Percentiles rank a stretch among this genome's conserved stretches.
Evolutionary conservation across 2,329 filamentous ascomycete genomes (phyloP).

Genomic region (Conoideocrella luteorostrata): DNA sequence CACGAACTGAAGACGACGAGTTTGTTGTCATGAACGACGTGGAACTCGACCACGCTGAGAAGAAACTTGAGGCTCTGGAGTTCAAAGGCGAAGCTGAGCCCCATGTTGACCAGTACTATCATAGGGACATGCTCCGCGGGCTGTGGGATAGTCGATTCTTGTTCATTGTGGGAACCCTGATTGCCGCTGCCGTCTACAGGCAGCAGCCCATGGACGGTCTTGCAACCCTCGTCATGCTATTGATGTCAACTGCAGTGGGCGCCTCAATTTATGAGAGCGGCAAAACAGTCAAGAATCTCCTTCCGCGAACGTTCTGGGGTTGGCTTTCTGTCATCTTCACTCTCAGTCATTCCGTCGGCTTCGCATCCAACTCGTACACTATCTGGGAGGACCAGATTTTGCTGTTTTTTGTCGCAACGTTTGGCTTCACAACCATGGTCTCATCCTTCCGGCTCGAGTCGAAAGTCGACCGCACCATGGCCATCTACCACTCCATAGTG

Average conservation of each 20-base stretch:
- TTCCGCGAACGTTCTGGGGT: slow-evolving; percentile 80
- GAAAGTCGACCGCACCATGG: slow-evolving; percentile 63
- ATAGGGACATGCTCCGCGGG: slow-evolving; percentile 28
- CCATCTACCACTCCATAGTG: slow-evolving; percentile 75
- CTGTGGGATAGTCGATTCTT: slow-evolving; percentile 29
- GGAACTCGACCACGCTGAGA: slow-evolving; percentile 54
- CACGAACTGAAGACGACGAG: slow-evolving; percentile 48
- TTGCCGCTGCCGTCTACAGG: slow-evolving; percentile 24
- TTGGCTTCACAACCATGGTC: slow-evolving; percentile 68
- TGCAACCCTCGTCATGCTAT: slow-evolving; percentile 31
- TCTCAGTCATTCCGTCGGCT: slow-evolving; percentile 82
- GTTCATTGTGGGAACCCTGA: slow-evolving; percentile 21
- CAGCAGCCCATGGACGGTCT: slow-evolving; percentile 26
- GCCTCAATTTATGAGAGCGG: slow-evolving; percentile 36
- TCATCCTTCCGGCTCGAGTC: slow-evolving; percentile 68
- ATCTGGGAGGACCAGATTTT: slow-evolving; percentile 98
- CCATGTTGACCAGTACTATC: slow-evolving; percentile 30
- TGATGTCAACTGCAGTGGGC: slow-evolving; percentile 35
- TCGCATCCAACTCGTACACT: slow-evolving; percentile 95
- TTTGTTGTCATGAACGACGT: slow-evolving; percentile 47
- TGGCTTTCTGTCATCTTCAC: slow-evolving; percentile 78
- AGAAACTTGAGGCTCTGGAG: slow-evolving; percentile 44
- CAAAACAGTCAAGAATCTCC: slow-evolving; percentile 42
- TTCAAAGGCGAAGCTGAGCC: slow-evolving; percentile 32
- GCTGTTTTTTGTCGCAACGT: slow-evolving; percentile 83